Conservation (phyloP, 2,329 filamentous ascomycete genomes). For the Pyrenochaeta sp. region DNA sequence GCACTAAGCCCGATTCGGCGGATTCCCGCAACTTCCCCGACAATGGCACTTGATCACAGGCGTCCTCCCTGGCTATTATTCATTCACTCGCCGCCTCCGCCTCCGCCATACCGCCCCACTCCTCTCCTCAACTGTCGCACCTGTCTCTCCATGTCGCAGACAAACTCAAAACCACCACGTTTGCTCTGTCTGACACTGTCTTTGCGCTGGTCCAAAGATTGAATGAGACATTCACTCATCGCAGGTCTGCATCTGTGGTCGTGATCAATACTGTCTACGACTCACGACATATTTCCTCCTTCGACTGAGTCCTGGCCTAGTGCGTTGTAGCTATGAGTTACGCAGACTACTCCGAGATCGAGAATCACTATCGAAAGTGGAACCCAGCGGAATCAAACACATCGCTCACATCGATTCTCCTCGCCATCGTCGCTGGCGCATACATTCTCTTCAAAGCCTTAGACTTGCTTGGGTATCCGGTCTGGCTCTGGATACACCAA, state of each 20-base stretch:
- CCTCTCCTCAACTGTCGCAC: conserved; percentile 7
- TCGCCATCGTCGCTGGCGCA: conserved; percentile 30
- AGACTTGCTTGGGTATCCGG: conserved; percentile 40
- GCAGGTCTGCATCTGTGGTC: conserved; percentile 15
- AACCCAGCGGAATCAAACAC: conserved; percentile 18
- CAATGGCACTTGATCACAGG: conserved; percentile 11
- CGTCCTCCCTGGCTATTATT: conserved; percentile 14
- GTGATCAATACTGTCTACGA: background rate
- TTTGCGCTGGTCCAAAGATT: conserved; percentile 47
- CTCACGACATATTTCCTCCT: background rate
- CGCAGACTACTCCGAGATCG: conserved; percentile 23
- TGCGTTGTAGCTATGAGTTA: conserved; percentile 31
- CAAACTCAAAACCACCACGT: conserved; percentile 31
- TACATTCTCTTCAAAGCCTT: conserved; percentile 41
- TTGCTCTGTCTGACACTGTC: conserved; percentile 35
- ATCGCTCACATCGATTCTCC: conserved; percentile 22
- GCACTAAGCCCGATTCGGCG: conserved; percentile 12
- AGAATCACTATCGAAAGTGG: conserved; percentile 25
- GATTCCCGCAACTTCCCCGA: conserved; percentile 23
- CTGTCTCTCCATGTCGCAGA: conserved; percentile 46
- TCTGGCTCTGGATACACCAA: conserved; percentile 62
- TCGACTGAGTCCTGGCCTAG: background rate
- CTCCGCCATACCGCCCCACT: conserved; percentile 20
- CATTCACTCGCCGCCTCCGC: conserved; percentile 20
- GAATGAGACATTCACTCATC: conserved; percentile 20